Conservation (phyloP, 805 yeast species). For the Metschnikowia similis region DNA sequence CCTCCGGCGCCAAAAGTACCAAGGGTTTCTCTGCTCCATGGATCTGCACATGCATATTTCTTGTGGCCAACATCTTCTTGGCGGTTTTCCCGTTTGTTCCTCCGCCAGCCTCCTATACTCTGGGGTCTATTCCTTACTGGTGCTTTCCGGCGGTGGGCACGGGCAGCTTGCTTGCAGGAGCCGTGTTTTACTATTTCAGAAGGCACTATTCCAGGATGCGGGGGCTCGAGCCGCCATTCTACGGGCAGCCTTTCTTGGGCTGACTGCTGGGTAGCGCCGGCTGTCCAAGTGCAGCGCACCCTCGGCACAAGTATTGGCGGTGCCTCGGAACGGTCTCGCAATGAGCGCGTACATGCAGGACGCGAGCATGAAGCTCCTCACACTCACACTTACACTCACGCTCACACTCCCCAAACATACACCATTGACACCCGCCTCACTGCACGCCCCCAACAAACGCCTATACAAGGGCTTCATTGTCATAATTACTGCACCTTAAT, state of each 20-base stretch:
- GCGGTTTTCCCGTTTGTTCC: conserved; percentile 56
- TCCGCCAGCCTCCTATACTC: conserved; percentile 37
- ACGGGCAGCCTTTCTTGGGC: conserved; percentile 13
- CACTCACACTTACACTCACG: too few relatives aligned
- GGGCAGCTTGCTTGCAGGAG: conserved; percentile 42
- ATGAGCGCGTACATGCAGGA: too few relatives aligned
- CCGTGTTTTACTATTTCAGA: conserved; percentile 20
- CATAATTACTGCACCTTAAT: too few relatives aligned
- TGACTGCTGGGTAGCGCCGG: background rate
- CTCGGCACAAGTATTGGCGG: too few relatives aligned
- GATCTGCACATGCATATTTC: conserved; percentile 33
- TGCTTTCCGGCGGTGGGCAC: conserved; percentile 56
- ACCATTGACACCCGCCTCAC: too few relatives aligned
- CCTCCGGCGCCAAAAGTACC: background rate
- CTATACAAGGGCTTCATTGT: too few relatives aligned
- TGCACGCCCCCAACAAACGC: too few relatives aligned
- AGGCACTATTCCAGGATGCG: conserved; percentile 5
- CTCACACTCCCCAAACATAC: too few relatives aligned
- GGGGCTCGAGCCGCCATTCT: conserved; percentile 12
- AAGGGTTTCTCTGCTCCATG: conserved; percentile 26
- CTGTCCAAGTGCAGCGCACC: too few relatives aligned
- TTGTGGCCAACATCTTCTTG: conserved; percentile 45
- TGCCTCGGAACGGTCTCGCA: too few relatives aligned
- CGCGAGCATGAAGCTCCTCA: too few relatives aligned
- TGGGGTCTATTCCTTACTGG: conserved; percentile 45